Conservation (phyloP, 1,139 yeast genomes). For the Saccharomyces hybrid region DNA sequence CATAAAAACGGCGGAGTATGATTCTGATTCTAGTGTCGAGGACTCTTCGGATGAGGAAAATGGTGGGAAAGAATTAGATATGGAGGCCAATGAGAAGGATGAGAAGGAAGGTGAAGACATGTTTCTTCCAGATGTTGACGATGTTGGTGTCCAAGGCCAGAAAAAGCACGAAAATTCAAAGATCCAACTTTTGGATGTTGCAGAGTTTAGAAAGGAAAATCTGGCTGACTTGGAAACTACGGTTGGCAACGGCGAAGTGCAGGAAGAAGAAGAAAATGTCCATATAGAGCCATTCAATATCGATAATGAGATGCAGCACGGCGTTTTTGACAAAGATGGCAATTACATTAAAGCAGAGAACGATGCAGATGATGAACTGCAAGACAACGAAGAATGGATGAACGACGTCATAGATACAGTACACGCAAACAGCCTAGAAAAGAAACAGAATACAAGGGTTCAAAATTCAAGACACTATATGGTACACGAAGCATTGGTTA, state of each 20-base stretch:
- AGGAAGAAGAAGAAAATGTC: not conserved
- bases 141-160: not conserved
- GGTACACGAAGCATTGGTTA: conserved; percentile 20
- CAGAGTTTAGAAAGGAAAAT: not conserved
- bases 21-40: not conserved
- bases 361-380: conserved; percentile 9
- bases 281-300: conserved; percentile 19
- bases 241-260: not conserved
- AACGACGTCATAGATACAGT: conserved; percentile 8
- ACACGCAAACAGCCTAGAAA: not conserved
- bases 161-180: not conserved
- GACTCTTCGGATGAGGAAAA: not conserved
- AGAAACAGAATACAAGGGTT: not conserved
- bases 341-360: conserved; percentile 12
- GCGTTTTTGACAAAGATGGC: conserved; percentile 23
- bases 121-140: not conserved
- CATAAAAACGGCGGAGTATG: not conserved
- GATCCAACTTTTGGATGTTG: not conserved
- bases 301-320: conserved; percentile 18
- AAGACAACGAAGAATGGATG: conserved; percentile 22
- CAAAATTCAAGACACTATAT: conserved; percentile 9
- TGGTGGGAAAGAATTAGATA: not conserved
- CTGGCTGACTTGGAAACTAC: not conserved
- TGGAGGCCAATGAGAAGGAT: not conserved
- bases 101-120: not conserved